phyloP scores from a whole-genome alignment of 1,284 basidiomycete genomes.

The Phellinidium pouzarii region DNA sequence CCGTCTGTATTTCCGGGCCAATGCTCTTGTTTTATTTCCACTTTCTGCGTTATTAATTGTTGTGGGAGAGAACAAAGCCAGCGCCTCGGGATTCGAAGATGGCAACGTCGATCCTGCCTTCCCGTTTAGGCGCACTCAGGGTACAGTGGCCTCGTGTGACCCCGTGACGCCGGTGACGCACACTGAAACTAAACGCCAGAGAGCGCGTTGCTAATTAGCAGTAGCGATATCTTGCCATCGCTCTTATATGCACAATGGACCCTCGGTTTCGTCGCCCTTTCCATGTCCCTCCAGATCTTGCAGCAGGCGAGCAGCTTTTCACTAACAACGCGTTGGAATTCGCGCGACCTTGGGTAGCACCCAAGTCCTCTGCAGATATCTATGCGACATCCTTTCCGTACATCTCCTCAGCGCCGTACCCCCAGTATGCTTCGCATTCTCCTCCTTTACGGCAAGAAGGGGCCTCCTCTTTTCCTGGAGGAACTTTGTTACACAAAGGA shows the following conservation, averaged over 20 bases:
- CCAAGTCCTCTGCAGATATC: conserved; percentile 21
- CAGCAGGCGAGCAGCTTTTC: conserved; percentile 21
- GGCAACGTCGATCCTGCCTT: too few relatives aligned
- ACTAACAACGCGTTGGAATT: conserved; percentile 37
- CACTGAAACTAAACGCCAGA: background rate
- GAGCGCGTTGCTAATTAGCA: background rate
- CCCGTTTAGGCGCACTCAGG: too few relatives aligned
- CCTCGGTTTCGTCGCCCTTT: conserved; percentile 32
- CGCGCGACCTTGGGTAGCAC: too few relatives aligned
- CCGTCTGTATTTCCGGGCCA: too few relatives aligned
- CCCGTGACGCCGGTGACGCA: too few relatives aligned
- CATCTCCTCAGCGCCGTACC: conserved; percentile 29
- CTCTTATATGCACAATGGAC: conserved; percentile 4
- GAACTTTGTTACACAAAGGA: conserved; percentile 73
- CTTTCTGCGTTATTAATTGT: too few relatives aligned
- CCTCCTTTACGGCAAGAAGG: conserved; percentile 36
- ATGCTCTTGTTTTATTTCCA: too few relatives aligned
- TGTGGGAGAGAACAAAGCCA: too few relatives aligned
- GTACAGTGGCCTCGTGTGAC: too few relatives aligned
- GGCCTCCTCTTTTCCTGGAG: conserved; percentile 49
- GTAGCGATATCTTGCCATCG: background rate
- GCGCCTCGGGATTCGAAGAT: too few relatives aligned
- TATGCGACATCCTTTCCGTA: conserved; percentile 43
- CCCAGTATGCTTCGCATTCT: conserved; percentile 24
- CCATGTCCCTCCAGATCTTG: conserved; percentile 35